phyloP scores from a whole-genome alignment of 768 basidiomycete genomes.

The Pisolithus sp. region DNA sequence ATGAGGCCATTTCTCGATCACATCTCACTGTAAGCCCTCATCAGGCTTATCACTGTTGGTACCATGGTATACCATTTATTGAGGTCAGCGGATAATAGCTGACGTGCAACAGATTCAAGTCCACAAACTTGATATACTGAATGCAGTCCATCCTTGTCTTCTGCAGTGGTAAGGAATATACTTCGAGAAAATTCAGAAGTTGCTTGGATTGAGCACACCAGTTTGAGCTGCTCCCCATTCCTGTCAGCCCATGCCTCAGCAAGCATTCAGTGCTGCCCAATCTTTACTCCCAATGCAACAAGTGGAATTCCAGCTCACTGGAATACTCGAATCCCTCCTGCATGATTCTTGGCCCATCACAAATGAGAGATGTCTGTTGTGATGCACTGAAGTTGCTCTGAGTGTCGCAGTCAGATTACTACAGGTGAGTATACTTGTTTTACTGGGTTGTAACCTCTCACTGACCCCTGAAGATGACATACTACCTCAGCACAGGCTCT shows the following conservation, averaged over 20 bases:
- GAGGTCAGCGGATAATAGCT: background rate
- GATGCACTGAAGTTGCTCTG: conserved; percentile 93
- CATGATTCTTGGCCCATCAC: conserved; percentile 98
- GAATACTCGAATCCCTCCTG: conserved; percentile 67
- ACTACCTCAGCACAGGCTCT: conserved; percentile 92
- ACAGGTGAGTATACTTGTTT: conserved; percentile 46
- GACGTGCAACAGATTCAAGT: conserved; percentile 72
- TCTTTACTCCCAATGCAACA: conserved; percentile 90
- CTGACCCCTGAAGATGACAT: conserved; percentile 52
- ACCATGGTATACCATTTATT: conserved; percentile 69
- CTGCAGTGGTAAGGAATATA: conserved; percentile 95
- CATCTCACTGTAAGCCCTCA: conserved; percentile 89
- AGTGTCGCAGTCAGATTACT: conserved; percentile 89
- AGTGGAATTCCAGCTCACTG: conserved; percentile 92
- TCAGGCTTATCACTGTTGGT: conserved; percentile 93
- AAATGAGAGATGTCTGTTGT: conserved; percentile 83
- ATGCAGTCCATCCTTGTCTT: conserved; percentile 97
- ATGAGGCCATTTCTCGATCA: conserved; percentile 52
- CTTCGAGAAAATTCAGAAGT: conserved; percentile 94
- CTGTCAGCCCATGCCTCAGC: conserved; percentile 73
- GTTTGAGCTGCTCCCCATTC: conserved; percentile 84
- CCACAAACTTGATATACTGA: conserved; percentile 96
- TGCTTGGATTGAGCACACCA: conserved; percentile 77
- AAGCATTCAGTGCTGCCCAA: conserved; percentile 77
- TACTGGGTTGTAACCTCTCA: background rate